These are phyloP conservation scores for Plantago elongata DNA, from an alignment of 257 asterid genomes.

Conservation along the genomic window DNA sequence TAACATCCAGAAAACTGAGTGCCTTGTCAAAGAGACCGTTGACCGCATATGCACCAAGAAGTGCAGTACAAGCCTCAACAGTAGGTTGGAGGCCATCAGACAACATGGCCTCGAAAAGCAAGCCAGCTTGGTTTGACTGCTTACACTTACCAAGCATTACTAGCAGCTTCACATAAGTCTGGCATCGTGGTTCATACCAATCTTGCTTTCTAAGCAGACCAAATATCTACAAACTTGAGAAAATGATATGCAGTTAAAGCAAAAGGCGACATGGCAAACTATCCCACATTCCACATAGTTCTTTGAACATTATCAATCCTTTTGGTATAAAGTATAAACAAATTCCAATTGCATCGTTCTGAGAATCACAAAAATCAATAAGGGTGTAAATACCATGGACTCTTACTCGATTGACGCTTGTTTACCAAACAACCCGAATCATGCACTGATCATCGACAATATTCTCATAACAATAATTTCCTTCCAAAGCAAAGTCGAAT, in stretches of 20 bases:
- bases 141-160: conserved; percentile 92
- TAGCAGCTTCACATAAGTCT: conserved; percentile 66
- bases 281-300: not conserved
- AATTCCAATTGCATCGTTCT: too few species aligned
- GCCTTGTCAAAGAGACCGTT: conserved; percentile 69
- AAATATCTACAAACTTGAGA: conserved; percentile 51
- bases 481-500: too few species aligned
- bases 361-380: too few species aligned
- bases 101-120: conserved; percentile 61
- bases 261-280: conserved; percentile 10
- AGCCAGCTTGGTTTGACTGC: conserved; percentile 62
- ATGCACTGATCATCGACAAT: too few species aligned
- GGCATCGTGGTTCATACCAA: conserved; percentile 76
- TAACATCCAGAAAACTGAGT: conserved; percentile 41
- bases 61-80: conserved; percentile 74
- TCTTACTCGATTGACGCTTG: too few species aligned
- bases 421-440: too few species aligned
- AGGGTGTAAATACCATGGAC: too few species aligned
- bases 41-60: conserved; percentile 61
- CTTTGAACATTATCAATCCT: too few species aligned
- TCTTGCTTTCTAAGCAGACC: conserved; percentile 76
- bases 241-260: conserved; percentile 1
- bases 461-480: too few species aligned
- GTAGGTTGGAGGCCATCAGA: conserved; percentile 73
- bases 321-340: too few species aligned